Conservation (phyloP, 1,284 basidiomycete genomes). For the Heterobasidion parviporum region DNA sequence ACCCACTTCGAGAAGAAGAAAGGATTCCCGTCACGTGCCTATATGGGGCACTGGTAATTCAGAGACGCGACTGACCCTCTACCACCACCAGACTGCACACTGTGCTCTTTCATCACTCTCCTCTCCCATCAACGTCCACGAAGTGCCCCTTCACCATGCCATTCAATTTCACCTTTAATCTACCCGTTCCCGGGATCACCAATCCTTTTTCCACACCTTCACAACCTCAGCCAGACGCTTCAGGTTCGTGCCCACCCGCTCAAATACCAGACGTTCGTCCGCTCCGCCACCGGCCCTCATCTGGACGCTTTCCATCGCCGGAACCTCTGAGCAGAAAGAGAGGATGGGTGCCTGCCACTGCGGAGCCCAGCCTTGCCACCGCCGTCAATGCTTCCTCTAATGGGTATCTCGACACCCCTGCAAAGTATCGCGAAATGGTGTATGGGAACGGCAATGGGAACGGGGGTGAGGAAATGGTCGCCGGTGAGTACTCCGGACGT, state of each 20-base stretch:
- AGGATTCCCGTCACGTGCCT: background rate
- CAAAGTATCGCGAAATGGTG: slow-evolving; percentile 42
- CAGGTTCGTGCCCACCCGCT: background rate
- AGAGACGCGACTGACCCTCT: background rate
- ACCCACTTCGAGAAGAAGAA: too few species aligned
- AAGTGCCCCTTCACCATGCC: slow-evolving; percentile 26
- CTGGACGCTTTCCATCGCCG: slow-evolving; percentile 21
- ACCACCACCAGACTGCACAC: background rate
- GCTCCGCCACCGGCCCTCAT: slow-evolving; percentile 4
- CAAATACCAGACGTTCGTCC: background rate
- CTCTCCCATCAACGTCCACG: background rate
- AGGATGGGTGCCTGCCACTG: slow-evolving; percentile 58
- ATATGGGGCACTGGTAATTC: background rate
- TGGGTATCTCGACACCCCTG: slow-evolving; percentile 60
- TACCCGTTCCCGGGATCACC: slow-evolving; percentile 50
- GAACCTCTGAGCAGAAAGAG: slow-evolving; percentile 46
- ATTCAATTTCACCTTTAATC: slow-evolving; percentile 60
- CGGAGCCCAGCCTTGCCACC: slow-evolving; percentile 44
- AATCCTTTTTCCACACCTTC: slow-evolving; percentile 47
- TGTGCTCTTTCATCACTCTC: too few species aligned
- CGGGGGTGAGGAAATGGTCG: slow-evolving; percentile 36
- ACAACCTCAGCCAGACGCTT: slow-evolving; percentile 6
- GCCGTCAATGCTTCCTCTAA: slow-evolving; percentile 42
- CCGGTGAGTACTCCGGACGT: slow-evolving; percentile 30
- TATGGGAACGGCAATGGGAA: slow-evolving; percentile 19